Evolutionary conservation across 495 filamentous ascomycete genomes (phyloP).

Genomic region (Delitschia confertaspora): DNA sequence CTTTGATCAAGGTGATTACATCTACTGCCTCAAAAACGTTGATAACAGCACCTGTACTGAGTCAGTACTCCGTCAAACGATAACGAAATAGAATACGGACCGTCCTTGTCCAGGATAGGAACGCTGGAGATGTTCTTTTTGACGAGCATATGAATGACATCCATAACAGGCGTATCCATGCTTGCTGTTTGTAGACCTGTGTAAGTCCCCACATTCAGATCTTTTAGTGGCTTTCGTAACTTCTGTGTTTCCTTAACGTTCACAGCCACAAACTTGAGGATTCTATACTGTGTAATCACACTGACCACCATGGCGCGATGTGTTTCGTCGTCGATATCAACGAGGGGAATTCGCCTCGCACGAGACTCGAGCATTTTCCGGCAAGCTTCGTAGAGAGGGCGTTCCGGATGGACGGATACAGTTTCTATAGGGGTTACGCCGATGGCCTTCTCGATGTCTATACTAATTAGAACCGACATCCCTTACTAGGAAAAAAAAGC

Average conservation of each 20-base stretch:
- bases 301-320: constrained; percentile 86
- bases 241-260: constrained; percentile 87
- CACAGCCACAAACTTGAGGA: constrained; percentile 96
- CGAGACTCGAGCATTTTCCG: constrained; percentile 87
- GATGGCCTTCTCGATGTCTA: constrained; percentile 91
- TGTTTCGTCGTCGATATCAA: constrained; percentile 93
- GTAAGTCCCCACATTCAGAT: constrained; percentile 83
- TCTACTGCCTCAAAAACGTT: constrained; percentile 99
- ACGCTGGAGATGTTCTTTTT: constrained; percentile 89
- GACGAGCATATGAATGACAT: constrained; percentile 91
- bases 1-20: constrained; percentile 91
- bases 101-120: constrained; percentile 78
- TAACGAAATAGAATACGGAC: constrained; percentile 35
- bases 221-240: constrained; percentile 75
- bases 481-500: background rate
- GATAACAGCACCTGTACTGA: constrained; percentile 56
- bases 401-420: constrained; percentile 83
- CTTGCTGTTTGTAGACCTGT: constrained; percentile 65
- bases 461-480: constrained; percentile 3
- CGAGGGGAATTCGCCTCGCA: constrained; percentile 85
- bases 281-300: constrained; percentile 95
- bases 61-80: constrained; percentile 1
- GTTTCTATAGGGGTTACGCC: constrained; percentile 87
- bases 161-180: constrained; percentile 91
- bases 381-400: constrained; percentile 89